Base-by-base conservation (phyloP, 495 filamentous ascomycete species). In the Elasticomyces elasticus region DNA sequence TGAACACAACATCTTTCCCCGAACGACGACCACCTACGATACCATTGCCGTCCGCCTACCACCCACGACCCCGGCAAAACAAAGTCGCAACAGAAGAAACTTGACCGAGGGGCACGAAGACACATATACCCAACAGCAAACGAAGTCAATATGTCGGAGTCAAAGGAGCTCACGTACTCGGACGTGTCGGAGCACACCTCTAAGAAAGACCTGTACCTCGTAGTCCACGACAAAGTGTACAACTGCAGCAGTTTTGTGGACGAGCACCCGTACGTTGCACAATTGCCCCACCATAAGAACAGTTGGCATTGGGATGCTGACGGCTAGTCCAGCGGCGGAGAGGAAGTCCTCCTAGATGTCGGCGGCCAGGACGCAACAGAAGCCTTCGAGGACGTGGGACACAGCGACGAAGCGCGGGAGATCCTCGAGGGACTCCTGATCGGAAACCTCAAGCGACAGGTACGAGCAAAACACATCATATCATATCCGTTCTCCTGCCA, bases 311-410 rank as follows among this genome's bases (percentile, higher is more conserved):
- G 41, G 41, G 0, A 49, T 43, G 38, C 48, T 57, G 54, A 45
- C 25, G 26, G 27, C 31, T 10, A 28, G 15, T 43, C 6, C 66
- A 98, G 92, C 49, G 94, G 94, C 76, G 92, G 92, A 72, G 94
- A 97, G 73, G 94, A 99, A 77, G 92, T 97, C 62, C 75, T 99
- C 27, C 80, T 97, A 62, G 94, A 99, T 66, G 90, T 97, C 59
- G 92, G 76, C 64, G 92, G 92, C 66, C 89, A 95, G 73, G 92
- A 99, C 73, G 86, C 89, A 62, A 94, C 92, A 63, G 94, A 97
- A 72, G 89, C 92, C 52, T 99, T 99, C 69, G 92, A 99, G 76
- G 94, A 99, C 72, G 94, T 99, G 68, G 94, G 94, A 58, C 94
- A 99, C 84, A 92, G 86, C 69, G 94, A 99, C 70, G 94, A 99